Percentiles rank a stretch among this genome's conserved stretches.
These are phyloP conservation scores for Sclerotinia subarctica DNA, from an alignment of 2,329 filamentous ascomycete species.

Conservation along the genomic window DNA sequence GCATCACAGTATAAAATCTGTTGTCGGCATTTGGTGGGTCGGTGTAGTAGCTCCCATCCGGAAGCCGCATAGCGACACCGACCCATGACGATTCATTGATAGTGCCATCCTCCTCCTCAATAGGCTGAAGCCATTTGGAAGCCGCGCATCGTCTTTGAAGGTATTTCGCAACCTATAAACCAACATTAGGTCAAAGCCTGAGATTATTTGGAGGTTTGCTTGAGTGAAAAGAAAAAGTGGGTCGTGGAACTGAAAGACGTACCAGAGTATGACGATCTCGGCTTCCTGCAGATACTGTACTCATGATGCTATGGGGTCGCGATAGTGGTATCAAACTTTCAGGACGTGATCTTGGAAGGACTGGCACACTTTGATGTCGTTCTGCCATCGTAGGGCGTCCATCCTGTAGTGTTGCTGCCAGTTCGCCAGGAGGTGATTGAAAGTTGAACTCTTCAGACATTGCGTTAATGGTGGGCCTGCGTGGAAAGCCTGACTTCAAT, in stretches of 20 bases:
- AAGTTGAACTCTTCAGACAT: constrained; percentile 21
- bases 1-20: constrained; percentile 21
- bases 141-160: constrained; percentile 24
- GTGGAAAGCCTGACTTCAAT: not conserved
- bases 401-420: not conserved
- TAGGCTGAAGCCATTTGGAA: constrained; percentile 25
- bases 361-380: constrained; percentile 17
- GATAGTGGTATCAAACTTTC: constrained; percentile 10
- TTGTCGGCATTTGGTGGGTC: constrained; percentile 24
- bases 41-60: constrained; percentile 26
- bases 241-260: constrained; percentile 10
- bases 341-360: not conserved
- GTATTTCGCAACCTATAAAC: constrained; percentile 25
- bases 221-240: not conserved
- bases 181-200: not conserved
- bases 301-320: constrained; percentile 23
- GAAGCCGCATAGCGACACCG: constrained; percentile 25
- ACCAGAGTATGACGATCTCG: constrained; percentile 24
- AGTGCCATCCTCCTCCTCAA: constrained; percentile 23
- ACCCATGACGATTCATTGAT: constrained; percentile 23
- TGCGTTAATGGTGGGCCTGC: not conserved
- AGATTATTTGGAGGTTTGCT: not conserved
- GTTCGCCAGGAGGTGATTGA: constrained; percentile 4
- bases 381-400: constrained; percentile 23
- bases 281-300: constrained; percentile 22